These are phyloP conservation scores for Leccinum cinnamomeum DNA, from an alignment of 1,284 basidiomycete genomes.

Conservation along the genomic window DNA sequence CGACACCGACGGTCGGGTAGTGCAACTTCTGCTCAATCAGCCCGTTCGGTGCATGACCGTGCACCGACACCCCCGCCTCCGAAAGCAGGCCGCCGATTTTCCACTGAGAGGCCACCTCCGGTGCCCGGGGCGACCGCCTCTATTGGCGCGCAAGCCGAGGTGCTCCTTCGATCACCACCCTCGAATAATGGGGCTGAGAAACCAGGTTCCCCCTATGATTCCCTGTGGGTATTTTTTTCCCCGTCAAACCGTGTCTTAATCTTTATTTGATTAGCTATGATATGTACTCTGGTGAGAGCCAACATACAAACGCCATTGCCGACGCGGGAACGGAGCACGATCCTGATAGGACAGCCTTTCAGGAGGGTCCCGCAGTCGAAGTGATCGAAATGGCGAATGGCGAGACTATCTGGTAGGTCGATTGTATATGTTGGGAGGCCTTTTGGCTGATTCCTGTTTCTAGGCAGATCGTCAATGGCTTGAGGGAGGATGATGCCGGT, in stretches of 20 bases:
- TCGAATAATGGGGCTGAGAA: slow-evolving; percentile 53
- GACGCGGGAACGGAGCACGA: slow-evolving; percentile 27
- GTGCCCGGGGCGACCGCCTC: slow-evolving; percentile 63
- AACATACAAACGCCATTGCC: slow-evolving; percentile 30
- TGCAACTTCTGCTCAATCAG: slow-evolving; percentile 48
- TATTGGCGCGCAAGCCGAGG: slow-evolving; percentile 48
- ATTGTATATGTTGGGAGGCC: slow-evolving; percentile 9
- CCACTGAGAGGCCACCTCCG: slow-evolving; percentile 62
- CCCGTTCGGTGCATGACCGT: slow-evolving; percentile 72
- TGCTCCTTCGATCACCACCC: slow-evolving; percentile 41
- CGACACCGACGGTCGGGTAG: slow-evolving; percentile 60
- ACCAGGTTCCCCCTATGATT: slow-evolving; percentile 68
- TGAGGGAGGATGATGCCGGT: slow-evolving; percentile 74
- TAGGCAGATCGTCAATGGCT: slow-evolving; percentile 80
- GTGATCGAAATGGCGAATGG: slow-evolving; percentile 79
- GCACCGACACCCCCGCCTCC: slow-evolving; percentile 80
- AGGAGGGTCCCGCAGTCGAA: slow-evolving; percentile 66
- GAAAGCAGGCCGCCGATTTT: slow-evolving; percentile 62
- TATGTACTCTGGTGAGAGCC: slow-evolving; percentile 68
- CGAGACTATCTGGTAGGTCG: slow-evolving; percentile 72
- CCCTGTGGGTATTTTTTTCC: slow-evolving; percentile 54
- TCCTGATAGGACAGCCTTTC: slow-evolving; percentile 35
- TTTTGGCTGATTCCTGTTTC: slow-evolving; percentile 11
- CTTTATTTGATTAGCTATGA: slow-evolving; percentile 58
- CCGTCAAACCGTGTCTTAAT: slow-evolving; percentile 15